A percentile compares a stretch with the other conserved stretches of the same genome.
Evolutionary conservation across 305 asterid species (phyloP).

Genomic region (Lippia alba): DNA sequence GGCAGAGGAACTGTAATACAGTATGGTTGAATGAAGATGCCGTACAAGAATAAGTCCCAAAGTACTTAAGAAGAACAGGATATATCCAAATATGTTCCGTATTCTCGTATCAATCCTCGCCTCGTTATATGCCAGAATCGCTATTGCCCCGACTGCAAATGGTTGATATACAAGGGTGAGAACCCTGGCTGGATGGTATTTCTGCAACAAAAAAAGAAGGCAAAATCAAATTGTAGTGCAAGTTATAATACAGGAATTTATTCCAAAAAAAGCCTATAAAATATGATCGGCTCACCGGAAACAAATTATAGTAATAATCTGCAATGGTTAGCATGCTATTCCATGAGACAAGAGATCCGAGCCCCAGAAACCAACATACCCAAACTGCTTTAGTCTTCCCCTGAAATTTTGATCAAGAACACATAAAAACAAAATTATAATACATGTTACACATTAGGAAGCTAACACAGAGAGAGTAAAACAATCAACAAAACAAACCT

Average conservation of each 20-base stretch:
- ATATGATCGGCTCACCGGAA: slow-evolving; percentile 56
- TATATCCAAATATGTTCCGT: slow-evolving; percentile 68
- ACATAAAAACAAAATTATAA: not conserved
- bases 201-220: slow-evolving; percentile 38
- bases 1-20: not conserved
- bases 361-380: slow-evolving; percentile 81
- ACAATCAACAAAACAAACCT: slow-evolving; percentile 41
- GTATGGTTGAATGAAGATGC: not conserved
- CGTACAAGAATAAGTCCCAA: slow-evolving; percentile 72
- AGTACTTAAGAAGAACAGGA: slow-evolving; percentile 64
- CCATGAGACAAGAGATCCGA: slow-evolving; percentile 88
- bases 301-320: slow-evolving; percentile 74
- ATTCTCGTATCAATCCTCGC: slow-evolving; percentile 68
- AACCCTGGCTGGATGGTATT: slow-evolving; percentile 77
- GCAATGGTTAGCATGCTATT: slow-evolving; percentile 74
- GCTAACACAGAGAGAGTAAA: not conserved
- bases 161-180: slow-evolving; percentile 86
- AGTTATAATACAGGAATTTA: not conserved
- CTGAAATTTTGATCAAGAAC: slow-evolving; percentile 45
- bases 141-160: slow-evolving; percentile 64
- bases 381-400: slow-evolving; percentile 59
- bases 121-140: slow-evolving; percentile 55
- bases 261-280: not conserved
- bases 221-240: not conserved
- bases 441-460: not conserved